Evolutionary conservation across 78 protist species (phyloP).

Genomic region (Acrasis kona): DNA sequence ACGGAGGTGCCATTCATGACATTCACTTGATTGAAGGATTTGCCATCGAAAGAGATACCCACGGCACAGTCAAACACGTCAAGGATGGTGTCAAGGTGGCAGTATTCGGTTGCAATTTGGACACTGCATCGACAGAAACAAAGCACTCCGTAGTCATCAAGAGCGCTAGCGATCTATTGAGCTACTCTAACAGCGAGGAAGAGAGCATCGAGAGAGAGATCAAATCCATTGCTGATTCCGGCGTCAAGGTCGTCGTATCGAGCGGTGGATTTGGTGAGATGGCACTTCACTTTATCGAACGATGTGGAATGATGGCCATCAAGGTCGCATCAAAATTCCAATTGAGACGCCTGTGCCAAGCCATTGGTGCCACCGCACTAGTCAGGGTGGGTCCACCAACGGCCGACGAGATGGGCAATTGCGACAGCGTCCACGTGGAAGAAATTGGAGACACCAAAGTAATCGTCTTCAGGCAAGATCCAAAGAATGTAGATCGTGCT

Average conservation of each 20-base stretch:
- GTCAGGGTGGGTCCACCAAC: conserved; percentile 85
- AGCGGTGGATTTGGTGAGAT: conserved; percentile 84
- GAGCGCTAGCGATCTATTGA: conserved; percentile 73
- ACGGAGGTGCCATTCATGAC: conserved; percentile 73
- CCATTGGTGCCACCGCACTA: conserved; percentile 82
- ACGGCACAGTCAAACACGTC: conserved; percentile 52
- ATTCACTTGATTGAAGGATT: conserved; percentile 82
- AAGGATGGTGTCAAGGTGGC: conserved; percentile 85
- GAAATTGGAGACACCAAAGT: conserved; percentile 31
- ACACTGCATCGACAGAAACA: conserved; percentile 87
- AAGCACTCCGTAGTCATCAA: conserved; percentile 91
- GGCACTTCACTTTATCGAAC: conserved; percentile 90
- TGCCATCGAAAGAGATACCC: conserved; percentile 66
- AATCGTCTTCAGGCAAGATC: conserved; percentile 17
- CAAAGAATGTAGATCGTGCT: neutral
- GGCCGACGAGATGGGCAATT: conserved; percentile 81
- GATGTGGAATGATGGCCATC: conserved; percentile 71
- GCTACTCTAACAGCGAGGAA: conserved; percentile 41
- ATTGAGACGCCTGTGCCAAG: conserved; percentile 82
- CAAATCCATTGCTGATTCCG: conserved; percentile 74
- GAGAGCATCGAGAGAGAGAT: conserved; percentile 30
- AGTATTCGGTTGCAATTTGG: conserved; percentile 80
- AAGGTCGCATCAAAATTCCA: conserved; percentile 88
- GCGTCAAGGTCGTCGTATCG: conserved; percentile 84
- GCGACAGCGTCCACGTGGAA: conserved; percentile 30